Evolutionary conservation across 306 rosid genomes (phyloP).

Genomic region (Fagus crenata): DNA sequence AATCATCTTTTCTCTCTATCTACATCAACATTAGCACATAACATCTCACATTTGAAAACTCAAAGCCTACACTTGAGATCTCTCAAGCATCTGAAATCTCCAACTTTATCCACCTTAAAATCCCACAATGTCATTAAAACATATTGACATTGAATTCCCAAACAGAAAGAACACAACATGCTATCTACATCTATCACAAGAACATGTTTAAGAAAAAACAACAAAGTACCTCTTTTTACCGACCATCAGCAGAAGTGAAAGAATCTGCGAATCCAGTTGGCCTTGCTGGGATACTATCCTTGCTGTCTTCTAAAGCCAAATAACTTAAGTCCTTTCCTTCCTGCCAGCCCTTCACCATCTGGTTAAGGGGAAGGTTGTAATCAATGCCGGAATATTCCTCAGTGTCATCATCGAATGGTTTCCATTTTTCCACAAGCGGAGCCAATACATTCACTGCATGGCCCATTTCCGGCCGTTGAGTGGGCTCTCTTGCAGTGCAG

Average conservation of each 20-base stretch:
- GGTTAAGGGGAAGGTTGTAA: slow-evolving; percentile 86
- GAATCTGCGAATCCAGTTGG: slow-evolving; percentile 96
- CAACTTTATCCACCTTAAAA: slow-evolving; percentile 29
- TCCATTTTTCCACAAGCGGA: slow-evolving; percentile 96
- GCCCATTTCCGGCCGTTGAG: slow-evolving; percentile 94
- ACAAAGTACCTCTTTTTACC: slow-evolving; percentile 52
- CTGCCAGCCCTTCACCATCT: slow-evolving; percentile 99
- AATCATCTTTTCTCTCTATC: slow-evolving; percentile 47
- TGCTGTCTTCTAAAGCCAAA: slow-evolving; percentile 73
- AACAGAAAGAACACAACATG: slow-evolving; percentile 37
- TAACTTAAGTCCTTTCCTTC: slow-evolving; percentile 81
- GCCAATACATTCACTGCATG: slow-evolving; percentile 81
- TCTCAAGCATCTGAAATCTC: slow-evolving; percentile 49
- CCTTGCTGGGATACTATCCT: slow-evolving; percentile 93
- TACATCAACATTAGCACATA: slow-evolving; percentile 43
- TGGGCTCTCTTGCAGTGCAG: slow-evolving; percentile 94
- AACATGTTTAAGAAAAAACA: slow-evolving; percentile 12
- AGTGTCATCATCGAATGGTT: slow-evolving; percentile 65
- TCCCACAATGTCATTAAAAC: slow-evolving; percentile 24
- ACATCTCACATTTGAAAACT: slow-evolving; percentile 37
- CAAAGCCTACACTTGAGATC: slow-evolving; percentile 42
- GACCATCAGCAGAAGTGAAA: slow-evolving; percentile 93
- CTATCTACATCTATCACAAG: slow-evolving; percentile 55
- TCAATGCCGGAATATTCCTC: slow-evolving; percentile 91
- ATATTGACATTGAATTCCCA: slow-evolving; percentile 35